phyloP scores from a whole-genome alignment of 2,329 filamentous ascomycete genomes.

The Trichoderma oligosporum region DNA sequence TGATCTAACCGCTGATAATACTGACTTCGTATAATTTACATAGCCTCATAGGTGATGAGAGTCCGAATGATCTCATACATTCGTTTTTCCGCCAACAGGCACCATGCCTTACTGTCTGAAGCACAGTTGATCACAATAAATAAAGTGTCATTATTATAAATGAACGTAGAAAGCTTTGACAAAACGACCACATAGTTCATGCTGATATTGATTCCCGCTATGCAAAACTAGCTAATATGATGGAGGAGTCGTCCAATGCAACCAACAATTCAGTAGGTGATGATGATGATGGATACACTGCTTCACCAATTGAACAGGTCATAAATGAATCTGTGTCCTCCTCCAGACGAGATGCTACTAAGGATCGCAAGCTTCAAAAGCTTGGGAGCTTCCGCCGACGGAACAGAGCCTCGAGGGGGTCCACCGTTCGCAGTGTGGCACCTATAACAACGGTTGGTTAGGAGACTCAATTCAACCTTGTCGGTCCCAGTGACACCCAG shows the following conservation, averaged over 20 bases:
- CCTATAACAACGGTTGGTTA: constrained; percentile 1
- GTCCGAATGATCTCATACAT: background rate
- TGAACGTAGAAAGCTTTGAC: background rate
- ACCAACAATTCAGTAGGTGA: background rate
- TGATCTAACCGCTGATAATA: background rate
- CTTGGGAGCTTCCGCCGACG: background rate
- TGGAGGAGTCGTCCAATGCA: background rate
- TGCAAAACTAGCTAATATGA: background rate
- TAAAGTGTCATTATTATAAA: no score
- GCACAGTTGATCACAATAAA: background rate
- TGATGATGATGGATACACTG: background rate
- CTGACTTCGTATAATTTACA: background rate
- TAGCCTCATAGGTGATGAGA: background rate
- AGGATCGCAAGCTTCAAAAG: background rate
- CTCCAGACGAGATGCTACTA: background rate
- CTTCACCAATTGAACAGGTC: background rate
- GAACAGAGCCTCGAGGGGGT: constrained; percentile 5
- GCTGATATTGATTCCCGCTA: background rate
- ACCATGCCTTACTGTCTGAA: background rate
- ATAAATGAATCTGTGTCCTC: background rate
- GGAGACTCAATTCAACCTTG: constrained; percentile 7
- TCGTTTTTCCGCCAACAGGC: background rate
- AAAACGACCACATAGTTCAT: background rate
- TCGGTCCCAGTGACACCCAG: background rate
- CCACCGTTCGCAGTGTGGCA: background rate